Evolutionary conservation across 129 eudicot species (phyloP), one percentile per base, ranked within the genome.

Genomic region (Glebionis coronaria): DNA sequence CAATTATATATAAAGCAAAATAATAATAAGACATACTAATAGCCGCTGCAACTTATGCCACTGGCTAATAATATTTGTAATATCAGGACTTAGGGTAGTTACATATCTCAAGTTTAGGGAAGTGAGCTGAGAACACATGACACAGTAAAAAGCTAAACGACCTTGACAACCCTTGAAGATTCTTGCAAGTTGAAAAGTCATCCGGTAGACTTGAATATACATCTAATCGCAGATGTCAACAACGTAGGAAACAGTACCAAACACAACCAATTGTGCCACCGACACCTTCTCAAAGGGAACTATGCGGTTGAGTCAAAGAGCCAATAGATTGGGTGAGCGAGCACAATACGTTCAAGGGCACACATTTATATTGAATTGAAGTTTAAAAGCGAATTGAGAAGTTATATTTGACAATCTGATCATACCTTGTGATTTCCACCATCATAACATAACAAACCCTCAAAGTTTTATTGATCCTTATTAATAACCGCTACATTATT

Each of bases 31-130:
- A 65, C 90, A 65, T 88, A 88, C 98, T 97, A 87, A 90, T 61
- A 93, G 77, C n/a, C 95, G 84, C 90, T 93, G 96, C 72, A 93
- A 61, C 70, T 77, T 93, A 9, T 40, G 81, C 52, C 98, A 93
- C 51, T 80, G 96, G 66, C 90, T 77, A 67, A 93, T 71, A 19
- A 93, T 83, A 76, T 93, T 82, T 70, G 65, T 70, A 58, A 93
- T 83, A 56, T 93, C 96, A 1, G 96, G 85, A 67, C 88, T 74
- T 65, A 79, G 92, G 44, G 72, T 79, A 16, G 84, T 69, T 0
- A 90, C 95, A 54, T 86, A 88, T 60, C 96, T 88, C 25, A 23
- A 23, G 25, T 23, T 23, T 23, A 23, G 73, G 19, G 85, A 82
- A 47, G 98, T 93, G 63, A 93, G 86, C 53, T 78, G 71, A 45